These are phyloP conservation scores for Pyrenopolyporus hunteri DNA, from an alignment of 495 filamentous ascomycete species.

Conservation along the genomic window DNA sequence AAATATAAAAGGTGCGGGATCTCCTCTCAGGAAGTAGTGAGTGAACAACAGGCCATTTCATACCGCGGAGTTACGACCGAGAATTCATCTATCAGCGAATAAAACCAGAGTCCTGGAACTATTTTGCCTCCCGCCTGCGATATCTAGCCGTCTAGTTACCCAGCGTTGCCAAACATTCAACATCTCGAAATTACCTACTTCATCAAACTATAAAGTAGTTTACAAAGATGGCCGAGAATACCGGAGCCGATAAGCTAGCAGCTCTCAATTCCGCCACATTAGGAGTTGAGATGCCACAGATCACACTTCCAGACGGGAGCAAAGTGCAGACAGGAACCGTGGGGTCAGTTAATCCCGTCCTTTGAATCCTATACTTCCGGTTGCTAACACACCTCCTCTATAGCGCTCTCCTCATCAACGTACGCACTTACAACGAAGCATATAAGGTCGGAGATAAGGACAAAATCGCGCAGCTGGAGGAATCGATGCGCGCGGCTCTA, in stretches of 20 bases:
- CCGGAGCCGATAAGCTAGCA: slow-evolving; percentile 12
- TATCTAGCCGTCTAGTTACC: too few relatives aligned
- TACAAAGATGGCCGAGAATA: slow-evolving; percentile 13
- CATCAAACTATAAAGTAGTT: neutral
- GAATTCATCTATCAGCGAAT: too few relatives aligned
- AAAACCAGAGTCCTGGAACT: too few relatives aligned
- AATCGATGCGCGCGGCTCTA: slow-evolving; percentile 24
- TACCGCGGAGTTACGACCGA: too few relatives aligned
- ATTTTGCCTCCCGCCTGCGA: too few relatives aligned
- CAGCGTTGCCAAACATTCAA: neutral
- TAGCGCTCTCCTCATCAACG: slow-evolving; percentile 36
- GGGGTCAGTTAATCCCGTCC: slow-evolving; percentile 9
- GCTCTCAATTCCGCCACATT: slow-evolving; percentile 32
- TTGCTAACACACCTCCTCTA: neutral
- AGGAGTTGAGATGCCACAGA: slow-evolving; percentile 32
- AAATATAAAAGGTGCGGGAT: neutral
- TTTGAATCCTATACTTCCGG: neutral
- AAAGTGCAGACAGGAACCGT: slow-evolving; percentile 41
- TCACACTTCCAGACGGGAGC: slow-evolving; percentile 36
- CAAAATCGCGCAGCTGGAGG: slow-evolving; percentile 17
- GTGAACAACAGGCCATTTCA: too few relatives aligned
- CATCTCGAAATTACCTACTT: neutral
- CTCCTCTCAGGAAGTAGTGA: too few relatives aligned
- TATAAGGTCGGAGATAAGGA: slow-evolving; percentile 24
- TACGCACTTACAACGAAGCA: slow-evolving; percentile 37